A percentile compares a stretch with the other conserved stretches of the same genome.
Evolutionary conservation across 371 early-diverging fungal genomes (phyloP).

Genomic region (Mortierella sp.): DNA sequence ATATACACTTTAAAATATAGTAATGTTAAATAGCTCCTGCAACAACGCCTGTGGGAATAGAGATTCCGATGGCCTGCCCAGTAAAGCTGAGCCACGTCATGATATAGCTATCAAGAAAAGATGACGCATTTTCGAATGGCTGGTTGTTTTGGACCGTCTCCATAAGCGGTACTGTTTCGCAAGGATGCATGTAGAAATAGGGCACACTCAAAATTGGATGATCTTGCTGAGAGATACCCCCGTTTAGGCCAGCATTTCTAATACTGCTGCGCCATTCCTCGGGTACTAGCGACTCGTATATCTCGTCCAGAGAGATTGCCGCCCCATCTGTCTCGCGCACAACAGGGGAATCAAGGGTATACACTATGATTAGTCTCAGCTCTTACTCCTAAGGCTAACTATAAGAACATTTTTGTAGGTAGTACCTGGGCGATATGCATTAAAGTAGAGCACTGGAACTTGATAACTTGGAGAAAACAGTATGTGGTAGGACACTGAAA

Average conservation of each 20-base stretch:
- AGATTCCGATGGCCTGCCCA: slow-evolving; percentile 45
- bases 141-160: slow-evolving; percentile 48
- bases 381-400: too few relatives aligned
- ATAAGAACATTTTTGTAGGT: too few relatives aligned
- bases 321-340: slow-evolving; percentile 57
- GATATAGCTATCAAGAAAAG: slow-evolving; percentile 35
- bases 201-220: slow-evolving; percentile 74
- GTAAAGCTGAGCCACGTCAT: slow-evolving; percentile 47
- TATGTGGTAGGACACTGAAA: slow-evolving; percentile 73
- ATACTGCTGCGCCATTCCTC: slow-evolving; percentile 49
- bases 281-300: slow-evolving; percentile 62
- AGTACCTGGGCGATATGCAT: slow-evolving; percentile 62
- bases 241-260: slow-evolving; percentile 46
- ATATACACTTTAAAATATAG: slow-evolving; percentile 9
- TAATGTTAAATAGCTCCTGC: background rate
- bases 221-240: slow-evolving; percentile 65
- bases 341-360: background rate
- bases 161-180: slow-evolving; percentile 75
- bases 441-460: slow-evolving; percentile 80
- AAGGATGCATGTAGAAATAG: slow-evolving; percentile 79
- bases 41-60: slow-evolving; percentile 12
- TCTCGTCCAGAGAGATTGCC: slow-evolving; percentile 59
- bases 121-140: background rate
- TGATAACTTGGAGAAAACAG: slow-evolving; percentile 77
- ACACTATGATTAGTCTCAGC: too few relatives aligned